Evolutionary conservation across 148 eudicot species (phyloP).

Genomic region (Rhododendron vialii): DNA sequence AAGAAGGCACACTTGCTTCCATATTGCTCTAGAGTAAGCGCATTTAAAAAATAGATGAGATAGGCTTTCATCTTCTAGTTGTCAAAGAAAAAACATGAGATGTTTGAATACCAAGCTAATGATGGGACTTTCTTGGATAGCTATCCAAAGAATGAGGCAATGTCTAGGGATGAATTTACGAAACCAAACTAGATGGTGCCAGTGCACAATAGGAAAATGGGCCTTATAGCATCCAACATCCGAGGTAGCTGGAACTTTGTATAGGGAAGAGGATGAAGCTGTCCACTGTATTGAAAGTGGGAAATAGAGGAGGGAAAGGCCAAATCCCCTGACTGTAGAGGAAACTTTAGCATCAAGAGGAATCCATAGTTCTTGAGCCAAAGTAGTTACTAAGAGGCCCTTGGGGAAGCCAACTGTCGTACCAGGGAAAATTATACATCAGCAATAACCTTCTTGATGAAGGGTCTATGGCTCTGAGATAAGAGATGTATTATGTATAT

Average conservation of each 20-base stretch:
- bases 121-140: background rate
- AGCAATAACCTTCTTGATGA: background rate
- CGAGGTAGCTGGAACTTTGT: background rate
- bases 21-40: background rate
- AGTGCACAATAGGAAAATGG: background rate
- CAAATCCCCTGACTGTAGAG: background rate
- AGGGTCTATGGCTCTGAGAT: background rate
- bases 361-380: background rate
- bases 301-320: background rate
- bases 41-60: background rate
- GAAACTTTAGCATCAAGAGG: background rate
- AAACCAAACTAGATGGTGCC: background rate
- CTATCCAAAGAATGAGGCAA: background rate
- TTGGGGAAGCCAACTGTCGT: background rate
- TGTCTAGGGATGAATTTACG: background rate
- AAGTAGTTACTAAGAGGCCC: background rate
- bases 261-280: background rate
- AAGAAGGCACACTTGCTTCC: background rate
- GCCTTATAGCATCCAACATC: background rate
- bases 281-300: background rate
- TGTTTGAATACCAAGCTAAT: background rate
- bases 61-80: background rate
- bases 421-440: background rate
- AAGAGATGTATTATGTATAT: background rate
- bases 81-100: background rate